Percentiles rank a stretch among this genome's conserved stretches.
Conservation (phyloP, 2,329 filamentous ascomycete species). For the Cercospora brassicicola region DNA sequence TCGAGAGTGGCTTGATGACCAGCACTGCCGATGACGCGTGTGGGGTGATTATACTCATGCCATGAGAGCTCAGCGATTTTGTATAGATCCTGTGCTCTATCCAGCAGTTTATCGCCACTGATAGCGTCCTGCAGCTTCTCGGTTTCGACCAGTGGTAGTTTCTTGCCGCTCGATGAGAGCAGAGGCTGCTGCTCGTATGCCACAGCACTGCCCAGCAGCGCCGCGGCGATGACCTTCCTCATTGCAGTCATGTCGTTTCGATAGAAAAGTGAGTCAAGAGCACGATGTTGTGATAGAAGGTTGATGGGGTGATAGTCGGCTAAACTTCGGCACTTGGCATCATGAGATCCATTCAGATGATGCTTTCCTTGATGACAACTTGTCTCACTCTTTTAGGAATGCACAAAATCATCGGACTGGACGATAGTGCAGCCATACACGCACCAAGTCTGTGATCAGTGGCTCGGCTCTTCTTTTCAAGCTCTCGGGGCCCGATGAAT, state of each 20-base stretch:
- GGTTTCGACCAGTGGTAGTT: slow-evolving; percentile 28
- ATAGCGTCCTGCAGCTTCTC: slow-evolving; percentile 60
- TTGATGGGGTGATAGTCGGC: slow-evolving; percentile 6
- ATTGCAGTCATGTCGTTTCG: not conserved
- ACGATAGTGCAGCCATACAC: not conserved
- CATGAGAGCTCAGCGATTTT: slow-evolving; percentile 60
- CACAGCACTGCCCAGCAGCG: slow-evolving; percentile 1
- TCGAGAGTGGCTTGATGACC: slow-evolving; percentile 31
- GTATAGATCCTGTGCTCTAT: slow-evolving; percentile 62
- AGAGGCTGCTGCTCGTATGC: slow-evolving; percentile 20
- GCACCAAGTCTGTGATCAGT: not conserved
- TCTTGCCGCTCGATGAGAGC: slow-evolving; percentile 8
- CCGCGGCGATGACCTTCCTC: not conserved
- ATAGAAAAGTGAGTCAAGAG: not conserved
- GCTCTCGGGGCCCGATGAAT: not conserved
- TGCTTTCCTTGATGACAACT: not conserved
- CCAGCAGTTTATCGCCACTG: slow-evolving; percentile 56
- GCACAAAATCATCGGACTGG: not conserved
- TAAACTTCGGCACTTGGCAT: slow-evolving; percentile 2
- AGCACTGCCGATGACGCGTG: slow-evolving; percentile 66
- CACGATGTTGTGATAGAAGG: slow-evolving; percentile 1
- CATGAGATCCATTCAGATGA: not conserved
- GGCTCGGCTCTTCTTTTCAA: not conserved
- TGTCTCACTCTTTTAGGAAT: not conserved
- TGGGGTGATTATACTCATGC: slow-evolving; percentile 66